These are phyloP conservation scores for Kalaharituber pfeilii DNA, from an alignment of 2,329 filamentous ascomycete species.

Conservation along the genomic window DNA sequence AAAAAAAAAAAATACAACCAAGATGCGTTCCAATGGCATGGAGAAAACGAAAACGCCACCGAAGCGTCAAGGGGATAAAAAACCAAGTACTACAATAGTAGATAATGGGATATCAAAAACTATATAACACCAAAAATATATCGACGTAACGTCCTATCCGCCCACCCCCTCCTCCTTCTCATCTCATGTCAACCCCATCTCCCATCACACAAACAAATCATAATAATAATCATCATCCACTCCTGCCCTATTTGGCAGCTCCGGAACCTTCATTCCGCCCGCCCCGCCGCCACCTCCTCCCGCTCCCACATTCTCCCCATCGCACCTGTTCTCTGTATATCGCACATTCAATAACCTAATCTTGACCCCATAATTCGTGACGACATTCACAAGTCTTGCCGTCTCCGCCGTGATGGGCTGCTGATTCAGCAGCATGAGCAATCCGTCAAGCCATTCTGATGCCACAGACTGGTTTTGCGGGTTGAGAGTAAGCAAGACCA, in stretches of 20 bases:
- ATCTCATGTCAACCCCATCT: neutral
- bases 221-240: slow-evolving; percentile 91
- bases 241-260: slow-evolving; percentile 65
- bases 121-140: slow-evolving; percentile 12
- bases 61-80: neutral
- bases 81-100: neutral
- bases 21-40: neutral
- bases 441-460: slow-evolving; percentile 89
- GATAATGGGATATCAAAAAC: neutral
- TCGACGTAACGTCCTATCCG: slow-evolving; percentile 4
- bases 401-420: slow-evolving; percentile 95
- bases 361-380: slow-evolving; percentile 81
- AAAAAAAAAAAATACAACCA: slow-evolving; percentile 1
- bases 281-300: slow-evolving; percentile 31
- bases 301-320: slow-evolving; percentile 32
- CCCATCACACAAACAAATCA: slow-evolving; percentile 28
- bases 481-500: slow-evolving; percentile 63
- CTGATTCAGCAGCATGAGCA: slow-evolving; percentile 89
- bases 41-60: neutral
- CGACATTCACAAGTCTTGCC: slow-evolving; percentile 68
- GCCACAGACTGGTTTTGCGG: slow-evolving; percentile 66
- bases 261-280: slow-evolving; percentile 49
- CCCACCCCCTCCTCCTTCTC: neutral
- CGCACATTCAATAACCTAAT: slow-evolving; percentile 81
- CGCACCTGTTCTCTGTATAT: slow-evolving; percentile 39